Conservation (phyloP, 352 stramenopile species). For the Phytopythium kandeliae region DNA sequence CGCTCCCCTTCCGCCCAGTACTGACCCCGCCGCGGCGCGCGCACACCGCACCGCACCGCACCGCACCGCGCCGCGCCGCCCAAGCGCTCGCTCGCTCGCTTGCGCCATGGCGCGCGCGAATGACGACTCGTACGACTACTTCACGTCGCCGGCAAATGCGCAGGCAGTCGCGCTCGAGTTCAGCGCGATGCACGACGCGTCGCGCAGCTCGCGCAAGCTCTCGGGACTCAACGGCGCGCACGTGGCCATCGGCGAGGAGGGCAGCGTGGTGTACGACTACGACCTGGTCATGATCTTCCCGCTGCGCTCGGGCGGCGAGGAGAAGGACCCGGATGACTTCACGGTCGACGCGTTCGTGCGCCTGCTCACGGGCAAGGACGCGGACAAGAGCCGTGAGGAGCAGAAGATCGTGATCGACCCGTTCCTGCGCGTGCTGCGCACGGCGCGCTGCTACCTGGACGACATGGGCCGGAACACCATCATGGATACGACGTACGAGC, state of each 20-base stretch:
- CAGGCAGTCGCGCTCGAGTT: slow-evolving; percentile 39
- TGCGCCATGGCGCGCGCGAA: slow-evolving; percentile 1
- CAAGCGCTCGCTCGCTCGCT: too few relatives aligned
- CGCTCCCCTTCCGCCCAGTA: too few relatives aligned
- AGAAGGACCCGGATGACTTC: slow-evolving; percentile 62
- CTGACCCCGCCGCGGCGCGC: too few relatives aligned
- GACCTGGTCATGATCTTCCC: slow-evolving; percentile 84
- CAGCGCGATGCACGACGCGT: slow-evolving; percentile 29
- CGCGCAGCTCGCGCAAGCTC: slow-evolving; percentile 1
- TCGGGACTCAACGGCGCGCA: not conserved
- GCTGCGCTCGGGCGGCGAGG: slow-evolving; percentile 48
- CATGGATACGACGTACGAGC: slow-evolving; percentile 32
- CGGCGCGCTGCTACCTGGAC: slow-evolving; percentile 63
- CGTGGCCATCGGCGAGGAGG: slow-evolving; percentile 3
- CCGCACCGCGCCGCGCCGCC: too few relatives aligned
- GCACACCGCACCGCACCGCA: too few relatives aligned
- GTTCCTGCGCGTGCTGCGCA: slow-evolving; percentile 67
- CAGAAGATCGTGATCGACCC: slow-evolving; percentile 57
- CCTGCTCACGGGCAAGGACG: slow-evolving; percentile 65
- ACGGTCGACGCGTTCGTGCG: slow-evolving; percentile 55
- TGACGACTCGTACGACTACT: slow-evolving; percentile 26
- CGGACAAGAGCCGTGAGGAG: slow-evolving; percentile 21
- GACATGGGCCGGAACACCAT: slow-evolving; percentile 45
- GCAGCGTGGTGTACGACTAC: slow-evolving; percentile 64
- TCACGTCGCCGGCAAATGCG: slow-evolving; percentile 24